These are phyloP conservation scores for Solanum pinnatisectum DNA, from an alignment of 257 asterid species.

Conservation along the genomic window DNA sequence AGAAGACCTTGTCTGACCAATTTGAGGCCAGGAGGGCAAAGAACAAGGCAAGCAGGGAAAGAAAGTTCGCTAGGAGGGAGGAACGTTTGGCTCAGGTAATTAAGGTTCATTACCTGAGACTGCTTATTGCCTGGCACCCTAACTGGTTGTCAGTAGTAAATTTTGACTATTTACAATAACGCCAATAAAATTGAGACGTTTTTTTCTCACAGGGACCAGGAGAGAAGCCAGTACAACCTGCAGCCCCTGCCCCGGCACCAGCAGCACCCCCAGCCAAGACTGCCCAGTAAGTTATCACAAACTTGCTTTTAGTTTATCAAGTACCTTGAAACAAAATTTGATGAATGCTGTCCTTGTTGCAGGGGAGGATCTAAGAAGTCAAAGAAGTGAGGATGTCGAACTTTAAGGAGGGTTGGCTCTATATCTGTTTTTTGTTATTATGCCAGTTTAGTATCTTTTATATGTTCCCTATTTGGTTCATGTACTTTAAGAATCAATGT, in stretches of 20 bases:
- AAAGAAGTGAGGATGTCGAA: slow-evolving; percentile 42
- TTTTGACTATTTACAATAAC: neutral
- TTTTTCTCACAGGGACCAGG: slow-evolving; percentile 51
- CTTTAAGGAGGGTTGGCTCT: neutral
- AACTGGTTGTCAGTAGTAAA: neutral
- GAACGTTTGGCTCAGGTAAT: slow-evolving; percentile 80
- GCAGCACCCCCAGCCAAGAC: slow-evolving; percentile 47
- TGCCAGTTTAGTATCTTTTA: slow-evolving; percentile 13
- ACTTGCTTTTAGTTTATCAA: neutral
- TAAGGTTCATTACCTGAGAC: neutral
- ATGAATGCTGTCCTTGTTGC: neutral
- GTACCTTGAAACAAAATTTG: neutral
- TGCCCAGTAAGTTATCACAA: slow-evolving; percentile 43
- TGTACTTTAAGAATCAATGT: slow-evolving; percentile 17
- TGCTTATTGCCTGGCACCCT: neutral
- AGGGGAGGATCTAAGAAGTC: slow-evolving; percentile 69
- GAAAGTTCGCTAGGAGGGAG: slow-evolving; percentile 84
- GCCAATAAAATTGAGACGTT: neutral
- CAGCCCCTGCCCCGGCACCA: slow-evolving; percentile 18
- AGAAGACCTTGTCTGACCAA: slow-evolving; percentile 85
- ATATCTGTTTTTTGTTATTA: slow-evolving; percentile 9
- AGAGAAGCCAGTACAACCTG: slow-evolving; percentile 36
- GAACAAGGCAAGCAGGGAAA: slow-evolving; percentile 96
- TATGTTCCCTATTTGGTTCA: neutral
- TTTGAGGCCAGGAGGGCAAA: slow-evolving; percentile 96